Base-by-base conservation (phyloP, 2,329 filamentous ascomycete species). In the Botryotinia narcissicola region DNA sequence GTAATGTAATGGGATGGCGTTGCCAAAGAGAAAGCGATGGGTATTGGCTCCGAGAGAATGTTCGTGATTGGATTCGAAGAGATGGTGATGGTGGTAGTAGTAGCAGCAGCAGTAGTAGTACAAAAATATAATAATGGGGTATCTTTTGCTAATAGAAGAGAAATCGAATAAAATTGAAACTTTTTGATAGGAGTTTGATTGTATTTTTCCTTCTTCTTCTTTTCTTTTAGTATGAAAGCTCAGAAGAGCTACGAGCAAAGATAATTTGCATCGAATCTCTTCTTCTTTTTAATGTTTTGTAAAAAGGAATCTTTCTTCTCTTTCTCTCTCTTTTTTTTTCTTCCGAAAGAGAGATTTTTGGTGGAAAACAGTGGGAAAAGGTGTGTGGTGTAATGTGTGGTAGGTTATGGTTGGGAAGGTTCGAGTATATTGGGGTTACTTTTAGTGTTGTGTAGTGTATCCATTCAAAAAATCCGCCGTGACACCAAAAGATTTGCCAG, bases 231-330 rank as follows among this genome's bases (percentile, higher is more conserved):
- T n/a, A 68, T 57, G 35, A 46, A 46, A 42, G 70, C 70, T 72
- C 70, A 72, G 62, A 67, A 72, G 70, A 72, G 70, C 70, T 68
- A 68, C 37, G n/a, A 57, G 70, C 61, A 54, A 72, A 60, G 42
- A 63, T 63, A 72, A 67, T 72, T 72, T 72, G 70, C 70, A 72
- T 72, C 70, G 70, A 72, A 72, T 68, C 40, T 64, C 69, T 40
- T 29, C 57, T 54, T 68, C 35, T 40, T 61, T 51, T 51, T 32
- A 66, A 57, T 57, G 44, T 35, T n/a, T 37, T 51, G 29, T 37
- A 9, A 57, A 44, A 37, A 51, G 46, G 22, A 51, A 67, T 67
- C 32, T 4, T 37, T 29, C 35, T 68, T 51, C 44, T 51, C 46
- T 72, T 54, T 59, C 32, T 22, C 14, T n/a, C 42, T 29, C 14